These are phyloP conservation scores for Verbascum thapsus DNA, from an alignment of 257 asterid genomes.

Conservation along the genomic window DNA sequence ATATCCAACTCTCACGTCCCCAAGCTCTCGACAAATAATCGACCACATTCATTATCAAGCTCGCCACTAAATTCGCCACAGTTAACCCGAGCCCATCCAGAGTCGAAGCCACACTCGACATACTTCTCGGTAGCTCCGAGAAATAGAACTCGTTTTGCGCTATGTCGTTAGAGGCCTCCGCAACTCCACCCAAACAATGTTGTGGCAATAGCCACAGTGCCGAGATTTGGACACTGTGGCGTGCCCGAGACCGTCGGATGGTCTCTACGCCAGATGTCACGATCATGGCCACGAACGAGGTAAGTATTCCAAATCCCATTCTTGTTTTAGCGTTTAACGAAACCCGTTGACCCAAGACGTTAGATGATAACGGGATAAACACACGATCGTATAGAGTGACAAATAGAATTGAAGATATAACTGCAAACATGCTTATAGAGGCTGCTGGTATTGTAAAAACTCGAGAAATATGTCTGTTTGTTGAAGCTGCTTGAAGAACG, in stretches of 20 bases:
- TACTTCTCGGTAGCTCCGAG: constrained; percentile 49
- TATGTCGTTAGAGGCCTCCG: constrained; percentile 39
- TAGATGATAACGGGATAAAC: constrained; percentile 46
- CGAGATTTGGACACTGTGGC: constrained; percentile 28
- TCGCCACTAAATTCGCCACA: constrained; percentile 40
- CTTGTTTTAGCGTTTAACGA: constrained; percentile 38
- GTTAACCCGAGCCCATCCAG: constrained; percentile 31
- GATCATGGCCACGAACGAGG: constrained; percentile 36
- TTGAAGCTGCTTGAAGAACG: constrained; percentile 50
- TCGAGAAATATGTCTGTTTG: constrained; percentile 40
- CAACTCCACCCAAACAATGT: constrained; percentile 35
- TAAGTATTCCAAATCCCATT: constrained; percentile 47
- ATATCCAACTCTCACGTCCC: constrained; percentile 49
- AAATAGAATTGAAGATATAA: constrained; percentile 37
- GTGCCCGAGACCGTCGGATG: constrained; percentile 30
- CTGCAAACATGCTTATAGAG: constrained; percentile 38
- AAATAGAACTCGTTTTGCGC: constrained; percentile 48
- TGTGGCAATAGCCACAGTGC: constrained; percentile 55
- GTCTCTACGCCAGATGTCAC: constrained; percentile 46
- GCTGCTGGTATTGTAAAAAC: constrained; percentile 52
- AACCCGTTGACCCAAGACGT: constrained; percentile 38
- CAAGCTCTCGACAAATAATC: constrained; percentile 34
- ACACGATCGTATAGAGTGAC: constrained; percentile 39
- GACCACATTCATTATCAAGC: constrained; percentile 38
- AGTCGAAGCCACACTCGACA: constrained; percentile 51